phyloP scores from a whole-genome alignment of 2,329 filamentous ascomycete species.

The Shiraia sp. region DNA sequence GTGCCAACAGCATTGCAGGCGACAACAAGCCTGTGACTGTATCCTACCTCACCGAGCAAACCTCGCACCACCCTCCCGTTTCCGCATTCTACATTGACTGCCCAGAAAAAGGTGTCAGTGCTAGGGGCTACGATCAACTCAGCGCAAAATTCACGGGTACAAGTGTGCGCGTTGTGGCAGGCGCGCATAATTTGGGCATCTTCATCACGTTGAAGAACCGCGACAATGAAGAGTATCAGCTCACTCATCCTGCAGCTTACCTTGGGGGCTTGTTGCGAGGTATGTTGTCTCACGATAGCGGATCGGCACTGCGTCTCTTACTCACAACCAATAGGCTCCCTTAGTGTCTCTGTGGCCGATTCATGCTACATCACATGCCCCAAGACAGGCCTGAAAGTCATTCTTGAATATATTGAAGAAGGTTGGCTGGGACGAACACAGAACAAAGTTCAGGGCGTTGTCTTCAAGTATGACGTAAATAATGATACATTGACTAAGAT shows the following conservation, averaged over 20 bases:
- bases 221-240: slow-evolving; percentile 87
- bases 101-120: slow-evolving; percentile 84
- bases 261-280: slow-evolving; percentile 83
- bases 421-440: slow-evolving; percentile 91
- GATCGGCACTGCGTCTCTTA: neutral
- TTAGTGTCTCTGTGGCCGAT: slow-evolving; percentile 89
- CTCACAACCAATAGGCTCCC: slow-evolving; percentile 56
- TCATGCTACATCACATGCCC: slow-evolving; percentile 85
- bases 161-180: slow-evolving; percentile 86
- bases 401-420: slow-evolving; percentile 90
- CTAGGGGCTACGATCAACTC: slow-evolving; percentile 92
- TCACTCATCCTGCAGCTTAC: slow-evolving; percentile 93
- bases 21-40: slow-evolving; percentile 67
- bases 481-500: slow-evolving; percentile 80
- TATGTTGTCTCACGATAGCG: slow-evolving; percentile 13
- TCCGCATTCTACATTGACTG: slow-evolving; percentile 95
- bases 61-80: slow-evolving; percentile 94
- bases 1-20: slow-evolving; percentile 41
- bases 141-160: slow-evolving; percentile 98
- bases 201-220: slow-evolving; percentile 84
- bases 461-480: slow-evolving; percentile 87
- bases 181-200: slow-evolving; percentile 92
- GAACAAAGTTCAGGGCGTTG: slow-evolving; percentile 86
- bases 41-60: slow-evolving; percentile 96
- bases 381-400: slow-evolving; percentile 88